These are phyloP conservation scores for Monosporascus sp. DNA, from an alignment of 2,329 filamentous ascomycete genomes.

Conservation along the genomic window DNA sequence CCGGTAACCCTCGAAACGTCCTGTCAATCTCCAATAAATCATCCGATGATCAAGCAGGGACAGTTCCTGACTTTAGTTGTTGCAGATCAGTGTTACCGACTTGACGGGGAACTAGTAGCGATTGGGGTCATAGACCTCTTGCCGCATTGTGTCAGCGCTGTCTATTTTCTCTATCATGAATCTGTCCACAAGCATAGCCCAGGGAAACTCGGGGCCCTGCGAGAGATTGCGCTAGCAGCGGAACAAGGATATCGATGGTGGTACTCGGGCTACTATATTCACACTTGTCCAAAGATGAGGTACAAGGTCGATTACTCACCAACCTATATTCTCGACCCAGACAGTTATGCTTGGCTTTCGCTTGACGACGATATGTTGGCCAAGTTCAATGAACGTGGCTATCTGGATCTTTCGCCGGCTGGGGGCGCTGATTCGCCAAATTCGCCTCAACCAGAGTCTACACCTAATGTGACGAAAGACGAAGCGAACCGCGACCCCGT, in stretches of 20 bases:
- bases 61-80: background rate
- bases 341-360: constrained; percentile 56
- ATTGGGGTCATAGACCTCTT: constrained; percentile 73
- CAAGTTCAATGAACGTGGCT: constrained; percentile 52
- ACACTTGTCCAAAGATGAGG: constrained; percentile 74
- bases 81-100: constrained; percentile 68
- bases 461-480: constrained; percentile 7
- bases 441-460: background rate
- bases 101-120: constrained; percentile 71
- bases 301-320: constrained; percentile 79
- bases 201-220: constrained; percentile 70
- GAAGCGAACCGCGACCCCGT: background rate
- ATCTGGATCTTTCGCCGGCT: constrained; percentile 41
- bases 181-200: constrained; percentile 65
- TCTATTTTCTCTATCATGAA: constrained; percentile 79
- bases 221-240: constrained; percentile 65
- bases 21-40: background rate
- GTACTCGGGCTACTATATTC: constrained; percentile 79
- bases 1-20: no score
- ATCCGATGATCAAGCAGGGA: background rate
- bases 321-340: constrained; percentile 68
- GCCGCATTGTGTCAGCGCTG: constrained; percentile 70
- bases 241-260: constrained; percentile 70
- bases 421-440: constrained; percentile 5
- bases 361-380: constrained; percentile 47